Evolutionary conservation across 495 filamentous ascomycete species (phyloP), one percentile per base, ranked within the genome.

Genomic region (Patellaria atrata): DNA sequence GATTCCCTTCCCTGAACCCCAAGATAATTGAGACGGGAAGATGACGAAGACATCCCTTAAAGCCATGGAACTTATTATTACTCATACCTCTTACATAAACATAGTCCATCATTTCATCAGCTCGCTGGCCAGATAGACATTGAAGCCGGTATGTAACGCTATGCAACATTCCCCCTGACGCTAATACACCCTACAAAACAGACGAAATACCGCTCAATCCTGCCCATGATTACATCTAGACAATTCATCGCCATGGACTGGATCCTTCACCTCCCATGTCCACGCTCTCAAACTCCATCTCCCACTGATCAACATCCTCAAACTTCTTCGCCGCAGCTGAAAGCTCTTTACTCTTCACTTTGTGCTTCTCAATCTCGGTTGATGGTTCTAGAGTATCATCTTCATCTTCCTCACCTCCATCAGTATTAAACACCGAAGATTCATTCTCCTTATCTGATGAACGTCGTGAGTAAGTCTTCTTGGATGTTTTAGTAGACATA

Each of bases 231-330:
- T n/a, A n/a, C n/a, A n/a, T n/a, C n/a, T n/a, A n/a, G n/a, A n/a
- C n/a, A n/a, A n/a, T n/a, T 37, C 38, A 51, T 17, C 44, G 45
- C 44, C 41, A 48, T 5, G 48, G 44, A 27, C 48, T 51, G 16
- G 44, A 48, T 19, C 31, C 40, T 12, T 12, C 27, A 13, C 32
- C 37, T n/a, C 24, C 22, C 7, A 30, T 34, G 20, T 55, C 48
- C 32, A 58, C 43, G 23, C 45, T 57, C 52, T 82, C 77, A 62
- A 77, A 82, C 37, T 79, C 76, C 66, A 82, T 63, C 42, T 78
- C 56, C 75, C 75, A 81, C 40, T 68, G 50, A 58, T 82, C 77
- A 22, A 82, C 62, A 48, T 79, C 71, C 22, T 64, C 60, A 50
- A 82, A 82, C 41, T 79, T 79, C 42, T 54, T 54, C 38, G 46